Conservation (phyloP, 371 early-diverging fungal species). For the Chytridium lagenaria region DNA sequence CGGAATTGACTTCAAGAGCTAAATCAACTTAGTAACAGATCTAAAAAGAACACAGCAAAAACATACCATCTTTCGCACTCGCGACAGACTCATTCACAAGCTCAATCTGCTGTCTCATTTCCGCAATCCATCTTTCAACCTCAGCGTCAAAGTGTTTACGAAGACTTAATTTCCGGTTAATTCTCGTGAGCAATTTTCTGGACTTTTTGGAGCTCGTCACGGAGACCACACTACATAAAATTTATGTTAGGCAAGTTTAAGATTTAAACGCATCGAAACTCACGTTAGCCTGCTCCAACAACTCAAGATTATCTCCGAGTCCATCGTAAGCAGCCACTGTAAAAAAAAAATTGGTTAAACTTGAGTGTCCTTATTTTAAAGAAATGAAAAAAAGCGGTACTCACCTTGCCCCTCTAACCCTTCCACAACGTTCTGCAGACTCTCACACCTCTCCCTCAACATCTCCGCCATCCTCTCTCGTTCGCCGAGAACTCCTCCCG, state of each 20-base stretch:
- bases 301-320: too few relatives aligned
- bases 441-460: neutral
- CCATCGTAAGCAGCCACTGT: too few relatives aligned
- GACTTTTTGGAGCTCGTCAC: neutral
- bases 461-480: neutral
- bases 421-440: neutral
- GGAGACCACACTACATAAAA: neutral
- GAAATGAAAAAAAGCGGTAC: neutral
- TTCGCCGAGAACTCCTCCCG: neutral
- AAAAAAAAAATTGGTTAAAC: conserved; percentile 9
- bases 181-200: conserved; percentile 22
- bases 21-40: too few relatives aligned
- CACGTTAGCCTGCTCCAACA: too few relatives aligned
- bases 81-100: conserved; percentile 15
- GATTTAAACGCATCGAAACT: too few relatives aligned
- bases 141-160: conserved; percentile 46
- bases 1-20: neutral
- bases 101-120: conserved; percentile 18
- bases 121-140: conserved; percentile 41
- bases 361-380: neutral
- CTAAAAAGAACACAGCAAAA: too few relatives aligned
- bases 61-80: neutral
- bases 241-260: too few relatives aligned
- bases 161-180: conserved; percentile 26
- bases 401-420: conserved; percentile 18